Base-by-base conservation (phyloP, 1,284 basidiomycete species). In the Sanghuangporus sanghuang region DNA sequence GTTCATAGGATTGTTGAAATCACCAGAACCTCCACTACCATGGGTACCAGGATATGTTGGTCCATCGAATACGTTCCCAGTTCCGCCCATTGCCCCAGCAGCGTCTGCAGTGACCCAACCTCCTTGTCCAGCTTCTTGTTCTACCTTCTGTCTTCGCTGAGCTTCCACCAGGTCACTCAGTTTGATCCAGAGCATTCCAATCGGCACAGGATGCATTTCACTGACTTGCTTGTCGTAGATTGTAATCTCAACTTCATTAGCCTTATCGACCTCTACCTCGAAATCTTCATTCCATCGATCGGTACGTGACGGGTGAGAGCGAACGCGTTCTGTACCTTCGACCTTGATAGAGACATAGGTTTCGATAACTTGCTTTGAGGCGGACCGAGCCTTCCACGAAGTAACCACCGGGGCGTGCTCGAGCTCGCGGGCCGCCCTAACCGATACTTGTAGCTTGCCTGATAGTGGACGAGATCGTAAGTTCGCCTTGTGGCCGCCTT, bases 231-330 rank as follows among this genome's bases (percentile, higher is more conserved):
- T 94, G 77, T 99, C 97, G 71, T 96, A 97, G 32, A 99, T 86
- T 14, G 95, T 94, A 56, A 99, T 89, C 76, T 99, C 97, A 61
- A 98, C 92, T 81, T 99, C 97, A 74, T 96, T 98, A 40, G 96
- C 96, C 75, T 98, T 98, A 79, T 98, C 96, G 57, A 99, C 93
- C 1, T 90, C 85, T 66, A 99, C 93, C 75, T 97, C 93, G 68
- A 99, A 98, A 65, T 95, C 92, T 76, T 99, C 96, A 74, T 95
- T 93, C 97, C 97, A 99, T 56, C 92, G 87, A 76, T 99, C 97
- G 55, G 90, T 96, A 67, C 95, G 88, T 21, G 94, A 91, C 6
- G 94, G 91, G 72, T 97, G 95, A 0, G 96, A 96, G 63, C 91
- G 87, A 7, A 94, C 96, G 6, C 93, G 85, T 69, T 96, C 93